These are phyloP conservation scores for Botrytis cinerea DNA, from an alignment of 2,329 filamentous ascomycete species.

Conservation along the genomic window DNA sequence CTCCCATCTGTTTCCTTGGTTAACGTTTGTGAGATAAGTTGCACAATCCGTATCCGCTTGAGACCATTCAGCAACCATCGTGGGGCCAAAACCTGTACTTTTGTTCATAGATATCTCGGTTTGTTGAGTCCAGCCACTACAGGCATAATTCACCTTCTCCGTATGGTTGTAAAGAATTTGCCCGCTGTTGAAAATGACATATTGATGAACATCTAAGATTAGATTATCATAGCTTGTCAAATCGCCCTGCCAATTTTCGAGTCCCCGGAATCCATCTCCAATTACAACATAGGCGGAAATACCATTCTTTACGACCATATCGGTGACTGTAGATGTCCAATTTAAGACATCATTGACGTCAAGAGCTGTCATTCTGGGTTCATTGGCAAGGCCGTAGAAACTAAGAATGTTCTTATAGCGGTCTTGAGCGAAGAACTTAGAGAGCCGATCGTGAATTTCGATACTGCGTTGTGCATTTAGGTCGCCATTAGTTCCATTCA, in stretches of 20 bases:
- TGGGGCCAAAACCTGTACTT: slow-evolving; percentile 83
- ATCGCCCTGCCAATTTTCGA: slow-evolving; percentile 86
- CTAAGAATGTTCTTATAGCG: slow-evolving; percentile 90
- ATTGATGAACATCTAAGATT: slow-evolving; percentile 96
- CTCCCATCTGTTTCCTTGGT: slow-evolving; percentile 86
- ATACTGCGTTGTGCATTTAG: slow-evolving; percentile 79
- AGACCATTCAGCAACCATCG: slow-evolving; percentile 94
- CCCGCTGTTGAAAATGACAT: slow-evolving; percentile 93
- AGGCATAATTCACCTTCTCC: slow-evolving; percentile 84
- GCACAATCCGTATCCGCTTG: slow-evolving; percentile 97
- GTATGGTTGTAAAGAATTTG: slow-evolving; percentile 82
- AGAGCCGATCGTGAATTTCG: slow-evolving; percentile 83
- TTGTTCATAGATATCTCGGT: slow-evolving; percentile 70
- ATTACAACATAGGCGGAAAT: slow-evolving; percentile 75
- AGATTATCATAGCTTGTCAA: slow-evolving; percentile 71
- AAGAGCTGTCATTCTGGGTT: slow-evolving; percentile 82
- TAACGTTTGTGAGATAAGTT: slow-evolving; percentile 82
- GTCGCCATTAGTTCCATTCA: slow-evolving; percentile 84
- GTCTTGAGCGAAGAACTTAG: slow-evolving; percentile 88
- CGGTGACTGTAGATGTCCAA: slow-evolving; percentile 78
- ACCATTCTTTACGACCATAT: slow-evolving; percentile 74
- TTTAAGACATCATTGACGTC: slow-evolving; percentile 64
- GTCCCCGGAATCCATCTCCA: slow-evolving; percentile 91
- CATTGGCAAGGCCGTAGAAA: slow-evolving; percentile 94
- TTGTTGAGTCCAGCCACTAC: slow-evolving; percentile 82